phyloP scores from a whole-genome alignment of 495 filamentous ascomycete species.

The Pseudomonodictys pantanalensis region DNA sequence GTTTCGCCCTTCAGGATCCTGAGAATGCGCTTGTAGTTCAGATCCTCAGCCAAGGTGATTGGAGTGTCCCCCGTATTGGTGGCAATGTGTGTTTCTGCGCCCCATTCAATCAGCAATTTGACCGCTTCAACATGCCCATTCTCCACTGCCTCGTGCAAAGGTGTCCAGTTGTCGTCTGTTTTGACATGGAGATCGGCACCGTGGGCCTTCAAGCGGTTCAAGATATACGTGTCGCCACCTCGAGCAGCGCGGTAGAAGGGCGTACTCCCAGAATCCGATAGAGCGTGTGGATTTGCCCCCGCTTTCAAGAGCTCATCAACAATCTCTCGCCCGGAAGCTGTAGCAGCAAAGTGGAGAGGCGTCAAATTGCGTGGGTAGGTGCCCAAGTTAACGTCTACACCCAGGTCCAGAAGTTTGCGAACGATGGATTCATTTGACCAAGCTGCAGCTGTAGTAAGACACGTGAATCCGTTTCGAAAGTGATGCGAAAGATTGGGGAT shows the following conservation, averaged over 20 bases:
- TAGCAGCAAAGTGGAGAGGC: constrained; percentile 3
- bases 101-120: constrained; percentile 9
- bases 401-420: not conserved
- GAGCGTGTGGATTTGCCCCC: constrained; percentile 3
- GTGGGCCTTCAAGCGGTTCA: not conserved
- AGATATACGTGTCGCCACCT: not conserved
- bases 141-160: constrained; percentile 6
- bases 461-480: not conserved
- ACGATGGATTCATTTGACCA: not conserved
- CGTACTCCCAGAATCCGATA: constrained; percentile 1
- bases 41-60: too few relatives aligned
- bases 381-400: not conserved
- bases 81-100: constrained; percentile 1
- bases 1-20: too few relatives aligned
- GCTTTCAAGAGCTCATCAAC: not conserved
- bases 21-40: too few relatives aligned
- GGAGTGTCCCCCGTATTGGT: too few relatives aligned
- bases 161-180: not conserved
- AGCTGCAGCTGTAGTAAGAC: not conserved
- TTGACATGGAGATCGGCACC: constrained; percentile 3
- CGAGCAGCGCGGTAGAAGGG: constrained; percentile 10
- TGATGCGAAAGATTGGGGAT: not conserved
- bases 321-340: not conserved
- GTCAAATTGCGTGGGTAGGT: not conserved
- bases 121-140: not conserved